Conservation (phyloP, 148 eudicot genomes). For the Chenopodium suecicum region DNA sequence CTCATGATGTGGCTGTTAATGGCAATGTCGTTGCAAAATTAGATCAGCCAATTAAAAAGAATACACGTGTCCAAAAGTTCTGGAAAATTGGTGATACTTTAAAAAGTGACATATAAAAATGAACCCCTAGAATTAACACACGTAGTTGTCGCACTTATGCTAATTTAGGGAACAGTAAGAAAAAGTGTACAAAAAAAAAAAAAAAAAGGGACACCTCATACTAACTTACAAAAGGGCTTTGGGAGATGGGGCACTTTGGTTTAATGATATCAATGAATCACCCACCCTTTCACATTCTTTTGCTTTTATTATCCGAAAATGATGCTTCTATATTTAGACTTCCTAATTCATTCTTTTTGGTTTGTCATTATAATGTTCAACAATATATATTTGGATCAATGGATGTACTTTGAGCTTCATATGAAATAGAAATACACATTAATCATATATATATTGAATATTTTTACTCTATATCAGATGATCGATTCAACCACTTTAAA, state of each 20-base stretch:
- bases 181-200: neutral
- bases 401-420: too few relatives aligned
- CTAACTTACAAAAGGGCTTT: slow-evolving; percentile 8
- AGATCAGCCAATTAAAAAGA: neutral
- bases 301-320: slow-evolving; percentile 16
- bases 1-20: slow-evolving; percentile 7
- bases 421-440: too few relatives aligned
- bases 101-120: neutral
- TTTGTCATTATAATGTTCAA: too few relatives aligned
- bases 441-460: too few relatives aligned
- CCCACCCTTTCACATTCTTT: neutral
- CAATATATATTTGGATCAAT: too few relatives aligned
- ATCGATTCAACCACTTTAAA: too few relatives aligned
- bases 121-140: slow-evolving; percentile 7
- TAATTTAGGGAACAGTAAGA: slow-evolving; percentile 14
- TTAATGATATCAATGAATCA: slow-evolving; percentile 7
- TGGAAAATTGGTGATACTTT: neutral
- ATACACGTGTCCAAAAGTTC: slow-evolving; percentile 6
- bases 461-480: too few relatives aligned
- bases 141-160: slow-evolving; percentile 14
- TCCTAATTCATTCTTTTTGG: too few relatives aligned
- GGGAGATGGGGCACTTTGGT: neutral
- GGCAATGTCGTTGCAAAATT: neutral
- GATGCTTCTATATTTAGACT: neutral
- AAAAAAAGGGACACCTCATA: slow-evolving; percentile 25